phyloP scores from a whole-genome alignment of 768 basidiomycete species.

The Crassisporium funariophilum region DNA sequence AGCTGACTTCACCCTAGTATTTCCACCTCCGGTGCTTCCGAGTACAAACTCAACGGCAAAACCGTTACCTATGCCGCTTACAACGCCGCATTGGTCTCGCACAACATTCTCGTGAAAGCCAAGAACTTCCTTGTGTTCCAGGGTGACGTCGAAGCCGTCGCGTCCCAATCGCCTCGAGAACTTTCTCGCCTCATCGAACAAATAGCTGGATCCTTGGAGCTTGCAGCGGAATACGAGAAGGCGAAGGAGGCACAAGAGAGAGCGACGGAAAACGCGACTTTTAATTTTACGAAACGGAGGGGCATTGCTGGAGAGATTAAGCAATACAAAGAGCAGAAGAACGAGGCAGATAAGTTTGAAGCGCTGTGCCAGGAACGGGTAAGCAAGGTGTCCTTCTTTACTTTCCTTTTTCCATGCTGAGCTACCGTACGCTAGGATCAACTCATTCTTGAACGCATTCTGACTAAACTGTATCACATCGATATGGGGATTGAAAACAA shows the following conservation, averaged over 20 bases:
- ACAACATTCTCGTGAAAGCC: slow-evolving; percentile 97
- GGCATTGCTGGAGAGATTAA: slow-evolving; percentile 95
- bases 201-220: slow-evolving; percentile 91
- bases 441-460: slow-evolving; percentile 75
- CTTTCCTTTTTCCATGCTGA: not conserved
- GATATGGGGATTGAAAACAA: slow-evolving; percentile 80
- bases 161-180: slow-evolving; percentile 90
- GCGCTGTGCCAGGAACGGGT: slow-evolving; percentile 74
- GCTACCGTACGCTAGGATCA: slow-evolving; percentile 59
- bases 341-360: slow-evolving; percentile 89
- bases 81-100: slow-evolving; percentile 81
- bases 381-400: slow-evolving; percentile 21
- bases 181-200: slow-evolving; percentile 92
- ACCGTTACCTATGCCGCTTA: slow-evolving; percentile 87
- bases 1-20: slow-evolving; percentile 55
- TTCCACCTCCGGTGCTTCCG: slow-evolving; percentile 82
- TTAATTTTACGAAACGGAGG: slow-evolving; percentile 92
- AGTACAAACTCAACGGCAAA: slow-evolving; percentile 85
- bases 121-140: slow-evolving; percentile 99
- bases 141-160: slow-evolving; percentile 97
- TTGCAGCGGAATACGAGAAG: slow-evolving; percentile 84
- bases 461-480: slow-evolving; percentile 91
- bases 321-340: slow-evolving; percentile 96
- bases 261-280: slow-evolving; percentile 92
- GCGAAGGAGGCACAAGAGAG: slow-evolving; percentile 86